Evolutionary conservation across 148 eudicot species (phyloP).

Genomic region (Fagopyrum homotropicum): DNA sequence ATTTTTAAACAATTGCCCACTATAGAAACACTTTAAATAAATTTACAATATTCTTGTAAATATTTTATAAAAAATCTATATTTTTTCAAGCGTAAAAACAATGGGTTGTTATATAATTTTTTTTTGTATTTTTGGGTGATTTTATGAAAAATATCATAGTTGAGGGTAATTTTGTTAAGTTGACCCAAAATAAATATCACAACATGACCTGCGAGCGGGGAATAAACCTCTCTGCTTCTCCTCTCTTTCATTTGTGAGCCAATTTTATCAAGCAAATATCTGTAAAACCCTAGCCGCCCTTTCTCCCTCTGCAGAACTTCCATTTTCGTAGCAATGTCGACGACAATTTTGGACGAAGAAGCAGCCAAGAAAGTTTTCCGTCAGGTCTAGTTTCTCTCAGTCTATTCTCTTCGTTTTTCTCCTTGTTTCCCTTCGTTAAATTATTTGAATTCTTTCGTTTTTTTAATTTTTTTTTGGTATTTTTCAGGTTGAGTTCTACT

Average conservation of each 20-base stretch:
- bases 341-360: slow-evolving; percentile 45
- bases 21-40: too few species aligned
- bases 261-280: not conserved
- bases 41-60: too few species aligned
- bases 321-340: slow-evolving; percentile 31
- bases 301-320: slow-evolving; percentile 5
- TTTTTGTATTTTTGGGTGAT: too few species aligned
- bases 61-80: too few species aligned
- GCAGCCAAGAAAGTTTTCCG: slow-evolving; percentile 74
- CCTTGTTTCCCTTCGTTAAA: not conserved
- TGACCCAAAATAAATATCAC: not conserved
- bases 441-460: not conserved
- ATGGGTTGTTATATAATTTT: too few species aligned
- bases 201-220: not conserved
- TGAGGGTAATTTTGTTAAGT: too few species aligned
- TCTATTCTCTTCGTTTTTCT: not conserved
- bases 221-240: not conserved
- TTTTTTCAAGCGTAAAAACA: too few species aligned
- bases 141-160: too few species aligned
- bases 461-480: not conserved
- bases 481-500: slow-evolving; percentile 82
- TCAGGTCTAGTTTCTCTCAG: slow-evolving; percentile 37
- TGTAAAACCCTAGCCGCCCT: slow-evolving; percentile 27
- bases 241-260: too few species aligned
- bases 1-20: too few species aligned